phyloP scores from a whole-genome alignment of 1,284 basidiomycete species.

The Pterulicium gracile region DNA sequence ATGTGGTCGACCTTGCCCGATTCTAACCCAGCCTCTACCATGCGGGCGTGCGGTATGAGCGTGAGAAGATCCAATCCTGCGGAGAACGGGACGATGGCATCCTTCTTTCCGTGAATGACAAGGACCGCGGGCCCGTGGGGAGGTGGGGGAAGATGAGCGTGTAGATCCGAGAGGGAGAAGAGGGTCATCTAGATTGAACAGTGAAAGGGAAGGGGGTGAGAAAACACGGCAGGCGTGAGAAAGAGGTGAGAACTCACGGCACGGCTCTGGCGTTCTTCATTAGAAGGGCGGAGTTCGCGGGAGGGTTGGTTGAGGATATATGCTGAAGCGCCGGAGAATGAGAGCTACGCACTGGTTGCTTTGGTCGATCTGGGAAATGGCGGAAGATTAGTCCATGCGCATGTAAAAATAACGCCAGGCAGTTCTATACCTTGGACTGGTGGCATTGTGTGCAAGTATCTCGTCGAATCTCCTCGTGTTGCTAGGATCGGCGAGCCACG shows the following conservation, averaged over 20 bases:
- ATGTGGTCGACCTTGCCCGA: not conserved
- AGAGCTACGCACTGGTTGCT: slow-evolving; percentile 6
- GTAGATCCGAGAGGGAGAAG: slow-evolving; percentile 23
- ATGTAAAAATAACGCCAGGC: not conserved
- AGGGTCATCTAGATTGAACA: slow-evolving; percentile 20
- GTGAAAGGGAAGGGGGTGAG: too few relatives aligned
- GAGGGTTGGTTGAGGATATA: not conserved
- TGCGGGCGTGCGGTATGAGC: not conserved
- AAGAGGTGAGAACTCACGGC: not conserved
- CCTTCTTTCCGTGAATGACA: not conserved
- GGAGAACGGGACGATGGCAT: not conserved
- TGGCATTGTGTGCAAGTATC: not conserved
- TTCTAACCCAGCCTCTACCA: not conserved
- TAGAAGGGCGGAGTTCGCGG: not conserved
- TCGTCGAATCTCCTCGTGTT: slow-evolving; percentile 8
- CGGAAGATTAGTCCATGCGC: not conserved
- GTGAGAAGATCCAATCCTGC: not conserved
- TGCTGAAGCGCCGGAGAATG: not conserved
- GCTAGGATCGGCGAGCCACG: slow-evolving; percentile 5
- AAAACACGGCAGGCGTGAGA: not conserved
- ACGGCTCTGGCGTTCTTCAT: not conserved
- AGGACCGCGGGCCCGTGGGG: slow-evolving; percentile 10
- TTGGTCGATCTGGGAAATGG: slow-evolving; percentile 4
- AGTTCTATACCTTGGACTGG: slow-evolving; percentile 13
- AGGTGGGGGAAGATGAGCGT: slow-evolving; percentile 16